A percentile compares a stretch with the other conserved stretches of the same genome.
Conservation (phyloP, 2,329 filamentous ascomycete genomes). For the Lachnellula subtilissima region DNA sequence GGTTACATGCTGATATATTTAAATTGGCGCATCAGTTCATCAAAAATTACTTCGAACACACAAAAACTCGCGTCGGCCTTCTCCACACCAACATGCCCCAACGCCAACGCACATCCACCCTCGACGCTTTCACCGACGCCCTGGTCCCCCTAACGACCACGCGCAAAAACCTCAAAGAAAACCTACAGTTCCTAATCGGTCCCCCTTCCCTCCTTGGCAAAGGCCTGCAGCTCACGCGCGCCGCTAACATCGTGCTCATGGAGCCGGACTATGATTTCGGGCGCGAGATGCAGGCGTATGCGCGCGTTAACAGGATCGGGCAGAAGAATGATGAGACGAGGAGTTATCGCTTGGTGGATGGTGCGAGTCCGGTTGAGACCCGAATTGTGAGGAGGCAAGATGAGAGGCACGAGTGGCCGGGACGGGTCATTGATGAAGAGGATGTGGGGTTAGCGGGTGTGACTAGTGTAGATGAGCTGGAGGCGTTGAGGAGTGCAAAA, state of each 20-base stretch:
- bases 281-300: conserved; percentile 8
- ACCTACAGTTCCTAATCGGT: conserved; percentile 8
- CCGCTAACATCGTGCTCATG: conserved; percentile 7
- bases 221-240: conserved; percentile 9
- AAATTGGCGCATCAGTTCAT: conserved; percentile 10
- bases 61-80: conserved; percentile 4
- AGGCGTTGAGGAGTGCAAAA: no score
- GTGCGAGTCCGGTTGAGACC: not conserved
- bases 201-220: conserved; percentile 2
- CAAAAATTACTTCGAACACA: conserved; percentile 5
- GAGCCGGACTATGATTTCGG: conserved; percentile 10
- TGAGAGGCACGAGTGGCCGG: not conserved
- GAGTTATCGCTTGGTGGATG: not conserved
- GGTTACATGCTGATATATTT: not conserved
- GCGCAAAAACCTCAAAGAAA: conserved; percentile 3
- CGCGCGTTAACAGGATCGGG: conserved; percentile 11
- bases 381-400: not conserved
- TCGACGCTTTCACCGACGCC: conserved; percentile 6
- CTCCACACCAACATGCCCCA: conserved; percentile 6
- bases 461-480: no score
- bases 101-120: not conserved
- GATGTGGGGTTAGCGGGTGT: not conserved
- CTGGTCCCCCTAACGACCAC: not conserved
- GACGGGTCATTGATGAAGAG: not conserved
- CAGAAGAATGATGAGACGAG: not conserved